phyloP scores from a whole-genome alignment of 2,329 filamentous ascomycete genomes.

The Monosporascus sp. region DNA sequence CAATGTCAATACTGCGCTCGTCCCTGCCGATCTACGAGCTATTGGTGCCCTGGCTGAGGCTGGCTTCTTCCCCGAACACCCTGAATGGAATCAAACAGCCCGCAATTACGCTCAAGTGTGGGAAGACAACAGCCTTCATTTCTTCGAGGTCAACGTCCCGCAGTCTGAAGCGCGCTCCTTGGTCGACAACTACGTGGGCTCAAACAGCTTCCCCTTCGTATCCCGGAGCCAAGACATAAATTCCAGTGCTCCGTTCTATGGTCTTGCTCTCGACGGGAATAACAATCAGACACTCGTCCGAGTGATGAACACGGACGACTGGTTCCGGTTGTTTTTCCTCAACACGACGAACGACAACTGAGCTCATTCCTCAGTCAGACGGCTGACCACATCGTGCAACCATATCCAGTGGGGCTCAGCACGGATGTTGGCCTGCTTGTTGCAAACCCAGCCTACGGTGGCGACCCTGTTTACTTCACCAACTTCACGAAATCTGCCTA shows the following conservation, averaged over 20 bases:
- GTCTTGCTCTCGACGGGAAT: conserved; percentile 49
- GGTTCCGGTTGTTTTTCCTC: conserved; percentile 57
- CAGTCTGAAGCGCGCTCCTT: conserved; percentile 36
- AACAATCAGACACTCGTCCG: conserved; percentile 42
- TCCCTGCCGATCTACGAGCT: conserved; percentile 54
- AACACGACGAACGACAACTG: conserved; percentile 57
- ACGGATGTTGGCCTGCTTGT: conserved; percentile 53
- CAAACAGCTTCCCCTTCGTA: conserved; percentile 37
- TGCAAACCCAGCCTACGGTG: conserved; percentile 54
- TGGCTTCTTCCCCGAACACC: conserved; percentile 44
- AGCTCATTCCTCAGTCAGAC: conserved; percentile 51
- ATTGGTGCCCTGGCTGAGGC: conserved; percentile 46
- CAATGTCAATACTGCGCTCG: conserved; percentile 58
- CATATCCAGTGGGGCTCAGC: conserved; percentile 54
- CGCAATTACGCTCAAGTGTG: conserved; percentile 50
- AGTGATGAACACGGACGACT: conserved; percentile 60
- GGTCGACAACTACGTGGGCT: conserved; percentile 42
- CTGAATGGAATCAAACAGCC: conserved; percentile 40
- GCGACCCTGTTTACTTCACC: conserved; percentile 36
- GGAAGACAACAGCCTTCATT: conserved; percentile 54
- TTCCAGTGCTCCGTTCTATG: conserved; percentile 46
- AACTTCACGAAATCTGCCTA: conserved; percentile 55
- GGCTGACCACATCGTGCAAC: conserved; percentile 49
- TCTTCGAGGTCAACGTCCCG: conserved; percentile 48
- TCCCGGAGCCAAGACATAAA: conserved; percentile 35